Base-by-base conservation (phyloP, 78 protist genomes). In the Anaeramoeba ignava region DNA sequence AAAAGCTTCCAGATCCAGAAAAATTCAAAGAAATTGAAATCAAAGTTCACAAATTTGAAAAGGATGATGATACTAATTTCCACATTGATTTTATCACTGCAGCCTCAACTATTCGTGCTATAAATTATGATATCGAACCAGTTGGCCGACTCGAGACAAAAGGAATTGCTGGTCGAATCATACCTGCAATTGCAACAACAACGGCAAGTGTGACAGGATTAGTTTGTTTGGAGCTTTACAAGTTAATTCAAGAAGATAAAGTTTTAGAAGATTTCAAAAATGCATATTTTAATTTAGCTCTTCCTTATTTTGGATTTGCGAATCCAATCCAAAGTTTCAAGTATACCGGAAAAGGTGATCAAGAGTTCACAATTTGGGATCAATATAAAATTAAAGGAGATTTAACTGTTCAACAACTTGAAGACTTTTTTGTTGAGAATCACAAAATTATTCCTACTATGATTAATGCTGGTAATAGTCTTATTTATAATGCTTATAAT, bases 101-200 rank as follows among this genome's bases (percentile, higher is more conserved):
- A 12, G 34, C 88, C 36, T 89, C 99, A 34, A 98, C 97, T 90
- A 91, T 97, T 37, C 89, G 99, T 8, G 99, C 99, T 1, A 23
- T 88, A 81, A 93, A 93, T 87, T 98, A 98, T 90, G 17, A 36
- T 38, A 98, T 98, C 91, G 36, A 8, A 54, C 73, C 17, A 8
- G 73, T 17, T 17, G 17, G 17, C 73, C 73, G 73, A 54, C 17
- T 54, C 36, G 17, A 54, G 17, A 54, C 73, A 54, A 54, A 54
- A 54, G 73, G 73, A 54, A 54, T 54, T 54, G 73, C 82, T 17
- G 36, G 82, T 37, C 8, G 17, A 37, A 37, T 98, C 91, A 98
- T 98, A 86, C 99, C 99, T 2, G 99, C 99, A 38, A 93, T 98
- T 78, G 97, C 98, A 40, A 97, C 99, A 12, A 98, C 99, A 39